phyloP scores from a whole-genome alignment of 169 alveolate genomes.

The Cystoisospora suis region DNA sequence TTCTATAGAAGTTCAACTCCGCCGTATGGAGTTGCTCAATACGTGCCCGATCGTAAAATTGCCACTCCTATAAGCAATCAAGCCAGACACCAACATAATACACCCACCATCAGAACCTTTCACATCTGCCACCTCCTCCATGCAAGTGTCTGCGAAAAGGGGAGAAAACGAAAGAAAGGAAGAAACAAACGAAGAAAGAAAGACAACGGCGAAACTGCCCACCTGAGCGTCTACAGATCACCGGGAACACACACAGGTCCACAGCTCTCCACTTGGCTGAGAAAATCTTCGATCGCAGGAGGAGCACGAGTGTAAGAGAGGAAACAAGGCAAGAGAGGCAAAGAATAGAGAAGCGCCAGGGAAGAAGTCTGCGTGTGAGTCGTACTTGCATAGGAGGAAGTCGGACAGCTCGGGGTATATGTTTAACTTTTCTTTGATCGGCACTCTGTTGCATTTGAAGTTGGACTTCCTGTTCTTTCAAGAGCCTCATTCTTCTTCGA shows the following conservation, averaged over 20 bases:
- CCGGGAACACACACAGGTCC: too few relatives aligned
- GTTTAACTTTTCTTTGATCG: background rate
- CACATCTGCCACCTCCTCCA: too few relatives aligned
- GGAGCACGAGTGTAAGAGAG: background rate
- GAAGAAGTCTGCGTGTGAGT: too few relatives aligned
- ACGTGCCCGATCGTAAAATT: constrained; percentile 70
- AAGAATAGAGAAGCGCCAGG: background rate
- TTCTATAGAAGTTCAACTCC: constrained; percentile 57
- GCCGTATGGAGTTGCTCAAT: constrained; percentile 65
- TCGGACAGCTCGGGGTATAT: constrained; percentile 35
- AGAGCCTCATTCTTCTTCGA: constrained; percentile 31
- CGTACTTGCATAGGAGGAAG: constrained; percentile 60
- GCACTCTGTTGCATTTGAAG: constrained; percentile 38
- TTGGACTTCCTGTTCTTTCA: constrained; percentile 55
- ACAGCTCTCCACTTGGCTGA: too few relatives aligned
- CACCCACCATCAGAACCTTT: too few relatives aligned
- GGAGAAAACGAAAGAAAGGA: too few relatives aligned
- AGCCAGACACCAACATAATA: too few relatives aligned
- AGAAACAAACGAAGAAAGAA: background rate
- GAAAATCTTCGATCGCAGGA: background rate
- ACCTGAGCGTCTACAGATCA: background rate
- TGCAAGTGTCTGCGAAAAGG: too few relatives aligned
- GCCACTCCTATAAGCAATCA: constrained; percentile 73
- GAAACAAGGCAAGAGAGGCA: background rate
- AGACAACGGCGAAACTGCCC: background rate